Evolutionary conservation across 495 filamentous ascomycete genomes (phyloP), one percentile per base, ranked within the genome.

Genomic region (Darksidea phi): DNA sequence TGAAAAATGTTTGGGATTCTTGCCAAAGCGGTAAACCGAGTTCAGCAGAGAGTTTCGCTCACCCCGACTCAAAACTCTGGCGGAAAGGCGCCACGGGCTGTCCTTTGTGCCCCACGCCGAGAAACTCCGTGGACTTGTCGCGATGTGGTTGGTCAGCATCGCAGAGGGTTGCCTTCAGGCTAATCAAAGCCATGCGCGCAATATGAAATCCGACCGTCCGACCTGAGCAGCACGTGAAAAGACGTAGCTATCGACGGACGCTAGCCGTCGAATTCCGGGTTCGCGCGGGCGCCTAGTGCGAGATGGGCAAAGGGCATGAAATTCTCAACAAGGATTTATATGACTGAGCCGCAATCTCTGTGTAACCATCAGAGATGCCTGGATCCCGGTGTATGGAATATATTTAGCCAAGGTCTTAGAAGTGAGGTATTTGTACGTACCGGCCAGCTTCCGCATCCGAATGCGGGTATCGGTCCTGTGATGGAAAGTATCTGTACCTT

Each of bases 401-500:
- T 34, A 61, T 21, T 21, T 15, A 17, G 59, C 51, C 43, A 50
- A 62, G 48, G 47, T 2, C 28, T 47, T 49, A 28, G 15, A 21
- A 37, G 38, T 59, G 61, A 64, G 61, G 61, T 54, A 64, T 59
- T 59, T 64, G 61, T 48, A 64, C 49, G 56, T 59, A 59, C 54
- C 54, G 55, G 57, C 59, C 57, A 59, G 61, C 38, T 20, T 64
- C 55, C 54, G 54, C 55, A 45, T 50, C n/a, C 49, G 49, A 49
- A 59, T 54, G 49, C 49, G 49, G 48, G 28, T 20, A 34, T 48
- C 49, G 36, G 28, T 32, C 28, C 28, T 32, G 28, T 10, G 28
- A 4, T 32, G 4, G 28, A 32, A 32, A 32, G 28, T 32, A 32
- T 10, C 28, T 32, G 28, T 32, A 32, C 28, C 28, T 4, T 32